phyloP scores from a whole-genome alignment of 805 yeast species.

The Candida xyloterini region DNA sequence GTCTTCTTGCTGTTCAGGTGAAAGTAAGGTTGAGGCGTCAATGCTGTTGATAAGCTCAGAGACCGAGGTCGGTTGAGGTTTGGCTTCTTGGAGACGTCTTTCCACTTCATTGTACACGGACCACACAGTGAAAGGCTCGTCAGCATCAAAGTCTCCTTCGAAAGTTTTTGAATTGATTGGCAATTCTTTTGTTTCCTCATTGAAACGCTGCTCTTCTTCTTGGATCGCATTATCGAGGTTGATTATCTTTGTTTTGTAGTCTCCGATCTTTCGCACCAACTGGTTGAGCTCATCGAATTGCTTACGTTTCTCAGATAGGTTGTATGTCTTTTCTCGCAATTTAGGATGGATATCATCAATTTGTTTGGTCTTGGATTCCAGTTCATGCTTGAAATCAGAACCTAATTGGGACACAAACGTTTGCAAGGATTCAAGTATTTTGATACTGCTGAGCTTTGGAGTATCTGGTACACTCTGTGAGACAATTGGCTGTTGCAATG shows the following conservation, averaged over 20 bases:
- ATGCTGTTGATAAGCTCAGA: constrained; percentile 10
- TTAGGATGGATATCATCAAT: constrained; percentile 53
- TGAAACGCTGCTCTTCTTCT: constrained; percentile 59
- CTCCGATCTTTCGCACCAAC: constrained; percentile 41
- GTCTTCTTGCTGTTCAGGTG: constrained; percentile 20
- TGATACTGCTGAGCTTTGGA: constrained; percentile 30
- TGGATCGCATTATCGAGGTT: constrained; percentile 61
- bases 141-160: constrained; percentile 73
- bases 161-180: constrained; percentile 36
- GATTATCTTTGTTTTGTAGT: constrained; percentile 50
- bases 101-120: constrained; percentile 57
- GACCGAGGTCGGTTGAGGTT: constrained; percentile 9
- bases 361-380: constrained; percentile 48
- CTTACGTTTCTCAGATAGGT: constrained; percentile 45
- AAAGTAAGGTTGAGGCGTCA: constrained; percentile 11
- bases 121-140: constrained; percentile 81
- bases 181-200: constrained; percentile 34
- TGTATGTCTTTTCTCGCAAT: constrained; percentile 54
- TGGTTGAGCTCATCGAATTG: constrained; percentile 52
- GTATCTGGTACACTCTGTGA: constrained; percentile 2
- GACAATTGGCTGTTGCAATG: constrained; percentile 1
- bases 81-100: constrained; percentile 32
- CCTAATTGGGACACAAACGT: constrained; percentile 51
- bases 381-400: constrained; percentile 56
- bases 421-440: constrained; percentile 50